phyloP scores from a whole-genome alignment of 345 rosid genomes.

The Melaleuca alternifolia region DNA sequence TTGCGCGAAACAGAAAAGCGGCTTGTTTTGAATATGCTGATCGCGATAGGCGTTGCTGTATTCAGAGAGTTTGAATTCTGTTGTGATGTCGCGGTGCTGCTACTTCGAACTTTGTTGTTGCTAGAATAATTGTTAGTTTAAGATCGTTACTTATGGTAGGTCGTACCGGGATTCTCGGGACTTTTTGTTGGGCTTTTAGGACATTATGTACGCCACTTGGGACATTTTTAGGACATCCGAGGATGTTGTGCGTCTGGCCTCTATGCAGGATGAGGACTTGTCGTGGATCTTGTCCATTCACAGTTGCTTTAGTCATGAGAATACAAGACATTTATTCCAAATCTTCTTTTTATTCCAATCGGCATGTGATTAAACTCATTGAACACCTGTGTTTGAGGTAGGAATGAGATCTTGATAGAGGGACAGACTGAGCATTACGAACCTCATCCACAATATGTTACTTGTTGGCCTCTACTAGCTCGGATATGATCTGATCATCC shows the following conservation, averaged over 20 bases:
- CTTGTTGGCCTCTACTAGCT: constrained; percentile 10
- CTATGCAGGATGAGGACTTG: background rate
- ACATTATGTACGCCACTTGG: background rate
- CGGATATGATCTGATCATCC: constrained; percentile 9
- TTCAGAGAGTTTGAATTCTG: background rate
- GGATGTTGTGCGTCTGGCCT: background rate
- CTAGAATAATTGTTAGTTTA: background rate
- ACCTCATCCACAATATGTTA: background rate
- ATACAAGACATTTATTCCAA: background rate
- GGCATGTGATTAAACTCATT: background rate
- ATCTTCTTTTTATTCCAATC: background rate
- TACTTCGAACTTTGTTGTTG: background rate
- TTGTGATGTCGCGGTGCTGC: background rate
- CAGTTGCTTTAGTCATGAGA: background rate
- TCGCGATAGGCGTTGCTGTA: background rate
- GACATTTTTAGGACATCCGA: background rate
- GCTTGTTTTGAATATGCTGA: background rate
- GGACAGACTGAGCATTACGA: background rate
- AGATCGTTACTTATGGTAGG: background rate
- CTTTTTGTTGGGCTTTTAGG: background rate
- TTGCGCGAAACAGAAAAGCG: background rate
- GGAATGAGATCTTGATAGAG: background rate
- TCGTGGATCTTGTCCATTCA: background rate
- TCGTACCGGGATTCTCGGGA: background rate
- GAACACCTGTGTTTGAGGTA: background rate